Base-by-base conservation (phyloP, 169 alveolate species). In the Eimeria maxima region DNA sequence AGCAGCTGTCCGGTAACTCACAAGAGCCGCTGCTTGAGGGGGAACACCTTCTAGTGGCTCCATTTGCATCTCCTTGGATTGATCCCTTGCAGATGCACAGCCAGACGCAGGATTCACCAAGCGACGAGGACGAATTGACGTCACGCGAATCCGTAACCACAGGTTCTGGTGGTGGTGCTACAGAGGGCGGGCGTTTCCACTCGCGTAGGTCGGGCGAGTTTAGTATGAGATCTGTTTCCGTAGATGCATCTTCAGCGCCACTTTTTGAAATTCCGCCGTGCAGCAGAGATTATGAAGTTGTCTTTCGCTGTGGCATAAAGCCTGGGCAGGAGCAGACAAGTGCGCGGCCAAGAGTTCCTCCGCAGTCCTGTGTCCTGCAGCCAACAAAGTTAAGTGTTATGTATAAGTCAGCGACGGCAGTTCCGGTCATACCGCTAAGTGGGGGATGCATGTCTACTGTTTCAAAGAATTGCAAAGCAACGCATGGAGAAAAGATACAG, bases 11-110 rank as follows among this genome's bases (percentile, higher is more conserved):
- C 29, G 67, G 22, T 20, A 22, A 29, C 29, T 33, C 57, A 33
- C 55, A 18, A 20, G 60, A 63, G 45, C 93, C 47, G 33, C 60
- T 24, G 63, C 50, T 8, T 18, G 60, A 84, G 53, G 81, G 44
- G 16, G 83, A 63, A 29, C 93, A 87, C 71, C 93, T 55, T 44
- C 8, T 87, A 63, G 78, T 87, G 80, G 29, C 93, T 14, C 81
- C 93, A 24, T 63, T 87, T 57, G 20, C 93, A 38, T 20, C 81
- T 42, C 67, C 93, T 18, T 87, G 93, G 93, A 24, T 87, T 60
- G 93, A 87, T 11, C 93, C 93, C 18, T 63, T 87, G 78, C 93
- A 87, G 18, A 60, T 87, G 80, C 60, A 42, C n/a, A 27, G 44
- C 44, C 53, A 7, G 78, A 63, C 27, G 44, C 44, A 87, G 42